Evolutionary conservation across 306 rosid species (phyloP).

Genomic region (Sphenostylis stenocarpa): DNA sequence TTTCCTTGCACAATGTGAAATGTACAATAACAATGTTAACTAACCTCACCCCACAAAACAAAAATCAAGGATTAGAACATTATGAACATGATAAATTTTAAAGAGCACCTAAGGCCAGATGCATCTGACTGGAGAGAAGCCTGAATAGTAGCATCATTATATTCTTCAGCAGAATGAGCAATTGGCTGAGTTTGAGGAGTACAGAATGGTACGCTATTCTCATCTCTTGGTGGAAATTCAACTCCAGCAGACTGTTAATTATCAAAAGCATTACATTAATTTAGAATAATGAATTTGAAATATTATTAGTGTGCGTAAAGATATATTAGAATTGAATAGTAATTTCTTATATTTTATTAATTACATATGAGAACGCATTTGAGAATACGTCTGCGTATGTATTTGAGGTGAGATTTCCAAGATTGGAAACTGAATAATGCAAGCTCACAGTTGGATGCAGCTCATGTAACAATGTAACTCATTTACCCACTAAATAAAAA

Average conservation of each 20-base stretch:
- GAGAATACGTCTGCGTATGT: too few relatives aligned
- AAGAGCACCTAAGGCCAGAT: slow-evolving; percentile 80
- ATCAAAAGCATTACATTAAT: slow-evolving; percentile 17
- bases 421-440: neutral
- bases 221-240: slow-evolving; percentile 89
- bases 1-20: slow-evolving; percentile 12
- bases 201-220: slow-evolving; percentile 78
- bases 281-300: slow-evolving; percentile 3
- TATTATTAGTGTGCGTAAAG: neutral
- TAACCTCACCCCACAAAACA: slow-evolving; percentile 20
- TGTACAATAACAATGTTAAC: slow-evolving; percentile 10
- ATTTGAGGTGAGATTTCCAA: neutral
- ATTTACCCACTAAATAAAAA: slow-evolving; percentile 6
- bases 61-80: slow-evolving; percentile 15
- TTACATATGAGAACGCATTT: too few relatives aligned
- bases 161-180: slow-evolving; percentile 45
- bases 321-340: too few relatives aligned
- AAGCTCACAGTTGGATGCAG: slow-evolving; percentile 9
- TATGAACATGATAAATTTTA: neutral
- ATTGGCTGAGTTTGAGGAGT: slow-evolving; percentile 90
- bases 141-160: slow-evolving; percentile 73
- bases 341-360: neutral
- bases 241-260: slow-evolving; percentile 79
- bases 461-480: slow-evolving; percentile 7
- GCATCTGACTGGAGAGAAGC: slow-evolving; percentile 92